Base-by-base conservation (phyloP, 768 basidiomycete species). In the Amanita rimosa region DNA sequence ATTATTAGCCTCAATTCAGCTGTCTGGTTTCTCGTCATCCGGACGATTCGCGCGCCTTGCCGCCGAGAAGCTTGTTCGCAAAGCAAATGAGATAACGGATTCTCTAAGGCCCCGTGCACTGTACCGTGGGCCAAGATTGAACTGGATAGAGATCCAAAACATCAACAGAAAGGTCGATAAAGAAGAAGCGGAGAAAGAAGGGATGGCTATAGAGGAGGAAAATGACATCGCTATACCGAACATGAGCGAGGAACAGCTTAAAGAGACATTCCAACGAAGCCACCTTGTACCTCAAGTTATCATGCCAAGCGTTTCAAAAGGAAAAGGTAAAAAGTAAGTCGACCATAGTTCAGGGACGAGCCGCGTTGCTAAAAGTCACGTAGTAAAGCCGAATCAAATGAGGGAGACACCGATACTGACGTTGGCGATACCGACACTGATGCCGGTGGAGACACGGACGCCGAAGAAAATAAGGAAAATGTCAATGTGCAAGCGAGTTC, bases 391-490 rank as follows among this genome's bases (percentile, higher is more conserved):
- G 47, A 39, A n/a, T 6, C 17, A 4, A 40, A 48, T 11, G 37
- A 27, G 4, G 47, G 37, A 27, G 47, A 48, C 10, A 48, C 38
- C 26, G 47, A 48, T 33, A 22, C 22, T 21, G 47, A 39, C 21
- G n/a, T 2, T 13, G 3, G 34, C 27, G 41, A 43, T 14, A 36
- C 44, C 10, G 37, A 47, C 46, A 47, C 46, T n/a, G 46, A 47
- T 9, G 16, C 14, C 19, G 45, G 21, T 16, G 46, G 16, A 17
- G 26, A 48, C 37, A 40, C 47, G 17, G 47, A 48, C n/a, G 37
- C 11, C 11, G 47, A 48, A 26, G 35, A 48, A 39, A 17, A 48
- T 40, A 48, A 48, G 33, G 47, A 48, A 29, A 48, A 48, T 10
- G 11, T 40, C 14, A 13, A n/a, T 37, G 3, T 14, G 6, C 13